A percentile compares a stretch with the other conserved stretches of the same genome.
phyloP scores from a whole-genome alignment of 306 rosid genomes.

The Chamaecrista fasciculata region DNA sequence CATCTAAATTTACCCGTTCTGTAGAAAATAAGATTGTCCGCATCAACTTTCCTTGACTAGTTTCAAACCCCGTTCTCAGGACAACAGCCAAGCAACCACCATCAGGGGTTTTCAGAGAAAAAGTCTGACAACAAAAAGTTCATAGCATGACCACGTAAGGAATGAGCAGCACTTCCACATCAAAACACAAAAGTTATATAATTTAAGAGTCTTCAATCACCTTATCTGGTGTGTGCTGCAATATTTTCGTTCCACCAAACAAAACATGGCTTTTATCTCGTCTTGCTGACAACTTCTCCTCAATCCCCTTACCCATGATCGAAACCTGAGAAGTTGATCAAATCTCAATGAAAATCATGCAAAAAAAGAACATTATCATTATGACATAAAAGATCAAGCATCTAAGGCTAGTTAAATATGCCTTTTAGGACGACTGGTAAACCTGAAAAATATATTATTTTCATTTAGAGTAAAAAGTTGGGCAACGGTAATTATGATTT shows the following conservation, averaged over 20 bases:
- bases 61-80: slow-evolving; percentile 95
- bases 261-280: slow-evolving; percentile 86
- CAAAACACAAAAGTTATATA: background rate
- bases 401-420: slow-evolving; percentile 11
- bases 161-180: slow-evolving; percentile 23
- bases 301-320: slow-evolving; percentile 58
- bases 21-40: slow-evolving; percentile 97
- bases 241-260: slow-evolving; percentile 94
- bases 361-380: background rate
- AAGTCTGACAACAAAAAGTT: slow-evolving; percentile 56
- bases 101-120: slow-evolving; percentile 86
- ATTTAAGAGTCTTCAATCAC: slow-evolving; percentile 38
- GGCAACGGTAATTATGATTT: slow-evolving; percentile 9
- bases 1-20: slow-evolving; percentile 72
- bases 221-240: slow-evolving; percentile 98
- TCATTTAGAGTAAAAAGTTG: background rate
- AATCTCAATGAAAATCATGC: slow-evolving; percentile 25
- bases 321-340: slow-evolving; percentile 63
- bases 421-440: slow-evolving; percentile 15
- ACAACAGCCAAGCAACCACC: slow-evolving; percentile 98
- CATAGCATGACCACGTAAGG: slow-evolving; percentile 23
- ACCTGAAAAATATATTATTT: slow-evolving; percentile 10
- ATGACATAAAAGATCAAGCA: slow-evolving; percentile 9
- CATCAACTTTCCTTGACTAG: slow-evolving; percentile 99
- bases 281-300: slow-evolving; percentile 78